These are phyloP conservation scores for Heimioporus sp. DNA, from an alignment of 768 basidiomycete species.

Conservation along the genomic window DNA sequence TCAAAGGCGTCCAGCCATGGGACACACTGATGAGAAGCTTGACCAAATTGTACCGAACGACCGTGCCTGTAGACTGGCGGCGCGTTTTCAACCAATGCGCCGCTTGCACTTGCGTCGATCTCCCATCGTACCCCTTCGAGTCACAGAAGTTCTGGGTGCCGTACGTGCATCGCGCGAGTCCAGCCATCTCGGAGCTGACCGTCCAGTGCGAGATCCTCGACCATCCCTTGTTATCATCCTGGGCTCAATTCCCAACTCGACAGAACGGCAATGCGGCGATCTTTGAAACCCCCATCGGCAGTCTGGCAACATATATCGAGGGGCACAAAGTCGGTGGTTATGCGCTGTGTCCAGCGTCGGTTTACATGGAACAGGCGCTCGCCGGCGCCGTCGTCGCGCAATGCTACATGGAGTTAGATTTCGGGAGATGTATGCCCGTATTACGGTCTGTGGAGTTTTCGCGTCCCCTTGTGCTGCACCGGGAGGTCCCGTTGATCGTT, in stretches of 20 bases:
- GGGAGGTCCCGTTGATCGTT: constrained; percentile 32
- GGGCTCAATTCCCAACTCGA: constrained; percentile 41
- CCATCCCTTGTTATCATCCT: constrained; percentile 39
- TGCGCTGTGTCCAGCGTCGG: constrained; percentile 63
- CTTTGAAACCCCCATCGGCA: constrained; percentile 52
- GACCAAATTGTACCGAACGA: constrained; percentile 45
- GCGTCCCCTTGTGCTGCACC: constrained; percentile 52
- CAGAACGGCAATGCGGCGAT: constrained; percentile 37
- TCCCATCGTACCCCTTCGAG: constrained; percentile 66
- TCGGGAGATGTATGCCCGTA: constrained; percentile 33
- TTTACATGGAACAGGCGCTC: constrained; percentile 57
- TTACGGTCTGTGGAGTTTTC: constrained; percentile 47
- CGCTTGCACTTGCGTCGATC: constrained; percentile 40
- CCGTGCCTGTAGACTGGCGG: constrained; percentile 50
- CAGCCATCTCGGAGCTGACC: not conserved
- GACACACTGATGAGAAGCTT: constrained; percentile 45
- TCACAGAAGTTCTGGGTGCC: constrained; percentile 55
- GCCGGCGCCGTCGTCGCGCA: constrained; percentile 42
- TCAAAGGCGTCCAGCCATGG: constrained; percentile 44
- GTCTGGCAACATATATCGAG: constrained; percentile 43
- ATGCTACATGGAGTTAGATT: constrained; percentile 31
- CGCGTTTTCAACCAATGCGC: constrained; percentile 47
- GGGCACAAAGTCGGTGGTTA: constrained; percentile 59
- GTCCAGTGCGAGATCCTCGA: constrained; percentile 12
- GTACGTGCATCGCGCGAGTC: constrained; percentile 32